These are phyloP conservation scores for Xylariaceae sp. DNA, from an alignment of 2,329 filamentous ascomycete genomes.

Conservation along the genomic window DNA sequence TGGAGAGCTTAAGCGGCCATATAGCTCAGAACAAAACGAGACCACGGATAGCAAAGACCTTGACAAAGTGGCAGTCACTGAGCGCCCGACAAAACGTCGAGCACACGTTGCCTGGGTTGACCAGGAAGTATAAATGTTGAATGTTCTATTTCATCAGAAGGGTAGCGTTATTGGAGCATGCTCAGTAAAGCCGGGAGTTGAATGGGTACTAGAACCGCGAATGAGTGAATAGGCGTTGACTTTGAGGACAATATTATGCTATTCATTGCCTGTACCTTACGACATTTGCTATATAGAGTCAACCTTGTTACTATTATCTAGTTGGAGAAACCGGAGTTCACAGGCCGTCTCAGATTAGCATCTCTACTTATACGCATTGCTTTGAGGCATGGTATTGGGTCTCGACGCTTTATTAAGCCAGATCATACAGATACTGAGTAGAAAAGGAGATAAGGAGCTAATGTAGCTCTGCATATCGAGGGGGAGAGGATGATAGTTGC, in stretches of 20 bases:
- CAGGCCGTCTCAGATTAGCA: too few relatives aligned
- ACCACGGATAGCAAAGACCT: background rate
- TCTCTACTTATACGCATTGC: background rate
- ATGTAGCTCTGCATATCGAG: background rate
- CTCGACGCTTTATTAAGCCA: too few relatives aligned
- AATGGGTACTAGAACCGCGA: too few relatives aligned
- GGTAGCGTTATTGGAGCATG: background rate
- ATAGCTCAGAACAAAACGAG: slow-evolving; percentile 15
- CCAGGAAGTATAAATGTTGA: slow-evolving; percentile 1
- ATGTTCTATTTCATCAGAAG: too few relatives aligned
- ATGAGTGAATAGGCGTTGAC: too few relatives aligned
- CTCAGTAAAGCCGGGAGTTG: background rate
- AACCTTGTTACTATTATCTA: too few relatives aligned
- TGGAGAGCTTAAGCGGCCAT: slow-evolving; percentile 28
- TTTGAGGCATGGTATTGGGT: background rate
- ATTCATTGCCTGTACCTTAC: too few relatives aligned
- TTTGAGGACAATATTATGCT: background rate
- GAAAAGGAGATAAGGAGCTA: too few relatives aligned
- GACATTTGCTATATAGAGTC: too few relatives aligned
- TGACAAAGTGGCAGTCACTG: background rate
- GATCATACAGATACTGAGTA: too few relatives aligned
- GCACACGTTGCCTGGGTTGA: slow-evolving; percentile 22
- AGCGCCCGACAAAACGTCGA: slow-evolving; percentile 27
- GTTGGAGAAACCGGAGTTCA: too few relatives aligned
- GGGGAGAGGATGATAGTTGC: slow-evolving; percentile 1